Evolutionary conservation across 2,329 filamentous ascomycete species (phyloP), one percentile per base, ranked within the genome.

Genomic region (Boeremia exigua): DNA sequence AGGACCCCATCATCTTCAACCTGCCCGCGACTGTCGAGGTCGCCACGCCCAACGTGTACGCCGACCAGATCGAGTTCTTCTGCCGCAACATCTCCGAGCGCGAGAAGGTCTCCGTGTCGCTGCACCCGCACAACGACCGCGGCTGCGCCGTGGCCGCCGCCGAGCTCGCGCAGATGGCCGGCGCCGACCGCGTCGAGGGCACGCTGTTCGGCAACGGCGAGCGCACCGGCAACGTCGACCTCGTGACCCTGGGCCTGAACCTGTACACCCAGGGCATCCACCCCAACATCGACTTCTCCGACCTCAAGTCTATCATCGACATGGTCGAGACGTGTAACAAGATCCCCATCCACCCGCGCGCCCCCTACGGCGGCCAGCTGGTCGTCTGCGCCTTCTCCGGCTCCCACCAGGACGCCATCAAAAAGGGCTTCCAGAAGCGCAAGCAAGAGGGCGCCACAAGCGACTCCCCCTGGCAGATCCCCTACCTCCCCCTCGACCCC

Each of bases 41-140:
- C 87, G 80, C 91, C 0, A 97, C 95, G 0, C 93, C 93, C 30
- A 99, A 99, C 74, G 85, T 97, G 43, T 99, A 95, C 74, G 95
- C 95, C 45, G 95, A 99, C 72, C 90, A 96, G 79, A 91, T 99
- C 60, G 95, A 99, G 75, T 96, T 91, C 79, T 99, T 99, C 78
- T 96, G 92, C 80, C 86, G 83, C 48, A 84, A 94, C 73, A 92
- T 98, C 71, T 84, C 84, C 0, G 90, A 96, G 76, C 84, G 93
- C 48, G 89, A 96, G 69, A 95, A 92, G 79, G 84, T 96, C 46
- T 91, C 88, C 68, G 90, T 98, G 12, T 96, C 91, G 58, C 84
- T 98, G 49, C 95, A 98, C 75, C 91, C 92, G 8, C 94, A 99
- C 79, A 98, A 98, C 72, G 95, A 98, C 75, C 85, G 95, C 60